Evolutionary conservation across 129 eudicot genomes (phyloP), one percentile per base, ranked within the genome.

Genomic region (carrot (Daucus carota)): DNA sequence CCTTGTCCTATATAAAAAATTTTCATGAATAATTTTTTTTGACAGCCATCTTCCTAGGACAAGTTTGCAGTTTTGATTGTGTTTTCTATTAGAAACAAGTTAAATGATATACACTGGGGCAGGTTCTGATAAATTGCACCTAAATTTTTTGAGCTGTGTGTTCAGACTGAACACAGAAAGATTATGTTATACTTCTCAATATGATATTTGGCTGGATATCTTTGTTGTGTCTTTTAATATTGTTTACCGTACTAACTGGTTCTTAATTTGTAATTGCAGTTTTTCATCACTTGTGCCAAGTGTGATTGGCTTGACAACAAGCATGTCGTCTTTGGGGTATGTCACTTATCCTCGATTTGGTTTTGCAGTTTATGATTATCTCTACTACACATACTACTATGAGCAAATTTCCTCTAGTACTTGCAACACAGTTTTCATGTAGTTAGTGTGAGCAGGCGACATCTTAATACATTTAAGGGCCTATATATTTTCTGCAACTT

Each of bases 241-340:
- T 40, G 29, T 40, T 10, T 20, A 38, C 43, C 29, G 22, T 26
- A n/a, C 29, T 42, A 71, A 63, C 6, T 62, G 48, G 62, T 41
- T 33, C 76, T 76, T 45, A 33, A 41, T 81, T 36, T 45, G 34
- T 36, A 32, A 48, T 68, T 80, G 86, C 96, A 94, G 99, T 94
- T 94, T 78, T 94, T 91, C 74, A 40, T 94, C 75, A 85, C 99
- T 44, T 94, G 99, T 77, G 96, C 99, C 44, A 94, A 94, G 82
- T 94, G 97, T 62, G 97, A 94, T 77, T 94, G 99, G 99, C 99
- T 94, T 80, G 99, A 94, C 91, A 89, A 94, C 76, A 94, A 94
- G 83, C 99, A 94, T 72, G 99, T 91, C 24, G 99, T 94, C 5
- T 94, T 94, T 47, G 99, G 99, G 99, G 99, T 94, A 94, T 47